Percentiles rank a stretch among this genome's conserved stretches.
Evolutionary conservation across 805 yeast species (phyloP).

Genomic region (Metschnikowia orientalis): DNA sequence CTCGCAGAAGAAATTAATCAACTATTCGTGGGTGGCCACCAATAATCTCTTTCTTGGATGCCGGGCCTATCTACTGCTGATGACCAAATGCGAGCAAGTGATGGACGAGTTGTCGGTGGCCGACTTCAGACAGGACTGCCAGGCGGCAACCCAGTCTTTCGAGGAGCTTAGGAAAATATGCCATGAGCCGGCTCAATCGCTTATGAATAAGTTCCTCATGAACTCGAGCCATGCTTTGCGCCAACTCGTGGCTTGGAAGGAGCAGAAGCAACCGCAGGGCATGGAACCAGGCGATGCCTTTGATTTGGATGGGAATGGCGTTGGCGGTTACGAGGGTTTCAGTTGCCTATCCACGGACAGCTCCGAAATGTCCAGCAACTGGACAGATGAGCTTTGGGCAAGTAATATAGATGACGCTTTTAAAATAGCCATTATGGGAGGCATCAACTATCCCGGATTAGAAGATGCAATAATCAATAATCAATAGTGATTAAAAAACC

Average conservation of each 20-base stretch:
- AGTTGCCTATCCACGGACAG: not conserved
- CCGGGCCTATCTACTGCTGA: conserved; percentile 11
- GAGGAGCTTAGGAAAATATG: conserved; percentile 6
- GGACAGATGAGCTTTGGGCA: conserved; percentile 1
- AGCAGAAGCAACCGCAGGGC: not conserved
- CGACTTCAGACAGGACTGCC: conserved; percentile 4
- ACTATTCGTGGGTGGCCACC: conserved; percentile 18
- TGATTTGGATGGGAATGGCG: too few relatives aligned
- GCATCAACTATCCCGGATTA: not conserved
- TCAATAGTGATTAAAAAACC: too few relatives aligned
- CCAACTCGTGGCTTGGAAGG: conserved; percentile 1
- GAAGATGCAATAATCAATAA: not conserved
- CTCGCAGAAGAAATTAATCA: conserved; percentile 6
- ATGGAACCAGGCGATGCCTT: too few relatives aligned
- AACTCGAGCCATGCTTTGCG: not conserved
- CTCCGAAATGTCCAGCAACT: not conserved
- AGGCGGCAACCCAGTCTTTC: conserved; percentile 2
- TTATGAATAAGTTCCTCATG: conserved; percentile 2
- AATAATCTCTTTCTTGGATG: conserved; percentile 13
- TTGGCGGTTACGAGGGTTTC: not conserved
- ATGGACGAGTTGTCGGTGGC: not conserved
- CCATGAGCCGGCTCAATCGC: conserved; percentile 5
- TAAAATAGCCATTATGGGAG: not conserved
- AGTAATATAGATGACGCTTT: not conserved
- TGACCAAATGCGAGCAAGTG: conserved; percentile 4